phyloP scores from a whole-genome alignment of 2,329 filamentous ascomycete genomes.

The Alternaria arborescens region DNA sequence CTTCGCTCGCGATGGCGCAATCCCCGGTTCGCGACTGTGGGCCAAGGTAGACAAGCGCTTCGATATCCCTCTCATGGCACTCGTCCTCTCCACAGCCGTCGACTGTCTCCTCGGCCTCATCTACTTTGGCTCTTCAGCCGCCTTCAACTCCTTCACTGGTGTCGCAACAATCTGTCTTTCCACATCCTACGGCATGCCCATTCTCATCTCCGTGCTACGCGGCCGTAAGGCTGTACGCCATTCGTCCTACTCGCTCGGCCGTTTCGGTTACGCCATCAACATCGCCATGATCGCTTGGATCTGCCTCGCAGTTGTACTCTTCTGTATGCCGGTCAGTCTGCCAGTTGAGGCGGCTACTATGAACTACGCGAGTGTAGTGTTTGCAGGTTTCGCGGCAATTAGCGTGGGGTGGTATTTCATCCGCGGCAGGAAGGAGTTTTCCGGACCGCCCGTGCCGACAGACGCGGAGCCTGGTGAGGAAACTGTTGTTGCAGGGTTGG shows the following conservation, averaged over 20 bases:
- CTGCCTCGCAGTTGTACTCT: constrained; percentile 72
- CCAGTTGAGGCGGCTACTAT: constrained; percentile 52
- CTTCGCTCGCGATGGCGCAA: constrained; percentile 77
- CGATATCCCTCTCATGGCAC: constrained; percentile 74
- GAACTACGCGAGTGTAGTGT: constrained; percentile 57
- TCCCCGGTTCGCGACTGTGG: constrained; percentile 74
- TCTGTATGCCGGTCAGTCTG: constrained; percentile 72
- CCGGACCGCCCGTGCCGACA: constrained; percentile 49
- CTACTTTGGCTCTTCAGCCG: constrained; percentile 79
- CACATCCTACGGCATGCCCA: constrained; percentile 78
- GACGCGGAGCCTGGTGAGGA: constrained; percentile 48
- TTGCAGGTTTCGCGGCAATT: constrained; percentile 51
- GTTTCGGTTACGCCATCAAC: constrained; percentile 74
- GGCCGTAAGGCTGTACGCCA: constrained; percentile 71
- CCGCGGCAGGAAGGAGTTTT: constrained; percentile 49
- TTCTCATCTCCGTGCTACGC: constrained; percentile 73
- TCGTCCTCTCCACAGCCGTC: constrained; percentile 72
- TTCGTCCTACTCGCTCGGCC: constrained; percentile 74
- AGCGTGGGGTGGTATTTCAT: constrained; percentile 51
- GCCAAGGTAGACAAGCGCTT: constrained; percentile 69
- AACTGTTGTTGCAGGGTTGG: constrained; percentile 43
- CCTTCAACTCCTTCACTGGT: constrained; percentile 82
- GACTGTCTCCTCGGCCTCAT: constrained; percentile 78
- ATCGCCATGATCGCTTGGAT: constrained; percentile 75
- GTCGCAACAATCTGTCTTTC: constrained; percentile 82